phyloP scores from a whole-genome alignment of 2,329 filamentous ascomycete species.

The Didymosphaeria variabile region DNA sequence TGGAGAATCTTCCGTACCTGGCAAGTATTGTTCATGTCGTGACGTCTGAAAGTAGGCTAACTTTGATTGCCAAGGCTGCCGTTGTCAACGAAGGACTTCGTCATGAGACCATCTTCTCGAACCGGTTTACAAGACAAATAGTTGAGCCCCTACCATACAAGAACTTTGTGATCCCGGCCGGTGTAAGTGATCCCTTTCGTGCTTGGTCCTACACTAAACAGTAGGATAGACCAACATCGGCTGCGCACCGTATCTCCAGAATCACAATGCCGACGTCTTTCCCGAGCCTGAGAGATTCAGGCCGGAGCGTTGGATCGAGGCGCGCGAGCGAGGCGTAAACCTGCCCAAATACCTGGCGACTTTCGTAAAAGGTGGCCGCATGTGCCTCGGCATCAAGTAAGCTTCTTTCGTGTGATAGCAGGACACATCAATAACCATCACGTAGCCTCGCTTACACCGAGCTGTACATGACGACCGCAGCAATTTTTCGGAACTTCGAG shows the following conservation, averaged over 20 bases:
- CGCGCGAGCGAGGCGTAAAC: slow-evolving; percentile 17
- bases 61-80: slow-evolving; percentile 13
- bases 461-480: slow-evolving; percentile 22
- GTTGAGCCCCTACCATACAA: slow-evolving; percentile 28
- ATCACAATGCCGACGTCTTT: slow-evolving; percentile 33
- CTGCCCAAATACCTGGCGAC: slow-evolving; percentile 49
- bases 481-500: slow-evolving; percentile 23
- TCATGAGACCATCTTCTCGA: slow-evolving; percentile 17
- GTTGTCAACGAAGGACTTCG: slow-evolving; percentile 24
- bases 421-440: background rate
- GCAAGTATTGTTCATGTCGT: slow-evolving; percentile 5
- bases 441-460: slow-evolving; percentile 44
- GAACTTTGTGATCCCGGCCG: slow-evolving; percentile 27
- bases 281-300: slow-evolving; percentile 28
- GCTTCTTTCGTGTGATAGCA: background rate
- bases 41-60: background rate
- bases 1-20: slow-evolving; percentile 25
- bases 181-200: slow-evolving; percentile 14
- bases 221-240: slow-evolving; percentile 30
- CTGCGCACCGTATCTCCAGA: slow-evolving; percentile 28
- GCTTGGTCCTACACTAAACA: background rate
- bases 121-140: slow-evolving; percentile 29
- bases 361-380: slow-evolving; percentile 51
- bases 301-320: slow-evolving; percentile 29
- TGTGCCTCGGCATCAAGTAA: slow-evolving; percentile 49